Base-by-base conservation (phyloP, 768 basidiomycete species). In the Cystofilobasidium ferigula region DNA sequence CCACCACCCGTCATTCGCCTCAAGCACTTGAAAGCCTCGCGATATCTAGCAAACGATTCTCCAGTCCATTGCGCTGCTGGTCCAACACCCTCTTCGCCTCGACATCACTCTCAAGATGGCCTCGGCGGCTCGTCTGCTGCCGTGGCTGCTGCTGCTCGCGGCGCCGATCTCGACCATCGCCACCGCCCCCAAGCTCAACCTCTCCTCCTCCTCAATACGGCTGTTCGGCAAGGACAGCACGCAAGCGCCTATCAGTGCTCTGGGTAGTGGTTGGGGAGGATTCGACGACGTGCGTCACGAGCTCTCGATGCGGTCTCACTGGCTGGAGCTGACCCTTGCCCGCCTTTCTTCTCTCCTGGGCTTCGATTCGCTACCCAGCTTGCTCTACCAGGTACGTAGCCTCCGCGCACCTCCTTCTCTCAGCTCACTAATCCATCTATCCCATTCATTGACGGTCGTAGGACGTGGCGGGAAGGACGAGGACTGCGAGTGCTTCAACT, bases 401-500 rank as follows among this genome's bases (percentile, higher is more conserved):
- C 57, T 35, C 57, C 32, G 34, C 10, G 30, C 24, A 38, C 7
- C 28, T 34, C 20, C 35, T 30, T 35, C 14, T 59, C 3, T 28
- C 30, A 24, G 4, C n/a, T 40, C 28, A 42, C 57, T 35, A 14
- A 7, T 13, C 57, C 57, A 18, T 35, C 38, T 62, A 13, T 28
- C 16, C 14, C 5, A n/a, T 57, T 26, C 1, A 10, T 40, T 57
- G 13, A n/a, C n/a, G n/a, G n/a, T n/a, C n/a, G n/a, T 38, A 69
- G 69, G 60, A 16, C 51, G 51, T 3, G 51, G 30, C 2, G 51
- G 28, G 42, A 61, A 69, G 22, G 40, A 42, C 18, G 63, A 64
- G 10, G 56, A 61, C 16, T 66, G 63, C 51, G 64, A 58, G 24
- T 97, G 93, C 77, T 99, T 99, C 80, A 98, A 99, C 76, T 99